Percentiles rank a stretch among this genome's conserved stretches.
Conservation (phyloP, 129 eudicot genomes). For the Lonicera japonica region DNA sequence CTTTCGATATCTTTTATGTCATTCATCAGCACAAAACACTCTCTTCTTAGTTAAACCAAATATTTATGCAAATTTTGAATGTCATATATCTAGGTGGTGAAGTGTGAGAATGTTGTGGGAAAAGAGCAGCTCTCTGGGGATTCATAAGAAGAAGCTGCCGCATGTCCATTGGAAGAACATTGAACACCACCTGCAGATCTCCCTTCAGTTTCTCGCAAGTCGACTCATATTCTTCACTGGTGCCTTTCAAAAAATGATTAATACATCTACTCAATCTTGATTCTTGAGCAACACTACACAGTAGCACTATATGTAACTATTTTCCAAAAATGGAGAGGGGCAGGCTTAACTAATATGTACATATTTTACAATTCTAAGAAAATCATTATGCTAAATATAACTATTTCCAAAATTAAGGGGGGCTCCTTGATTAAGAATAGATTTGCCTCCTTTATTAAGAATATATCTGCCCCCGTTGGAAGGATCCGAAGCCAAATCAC, state of each 20-base stretch:
- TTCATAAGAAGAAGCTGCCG: conserved; percentile 84
- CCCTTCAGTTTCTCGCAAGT: conserved; percentile 61
- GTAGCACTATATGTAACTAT: no score
- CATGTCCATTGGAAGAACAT: conserved; percentile 81
- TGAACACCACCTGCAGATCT: conserved; percentile 66
- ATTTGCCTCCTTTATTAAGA: no score
- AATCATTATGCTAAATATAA: no score
- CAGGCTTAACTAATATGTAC: no score
- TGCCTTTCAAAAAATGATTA: conserved; percentile 18
- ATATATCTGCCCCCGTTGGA: no score
- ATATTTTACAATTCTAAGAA: no score
- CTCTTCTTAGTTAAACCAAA: not conserved
- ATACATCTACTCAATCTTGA: no score
- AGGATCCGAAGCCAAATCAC: no score
- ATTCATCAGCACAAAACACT: not conserved
- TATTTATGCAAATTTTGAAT: not conserved
- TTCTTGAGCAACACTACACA: no score
- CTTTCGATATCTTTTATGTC: not conserved
- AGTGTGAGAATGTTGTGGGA: conserved; percentile 27
- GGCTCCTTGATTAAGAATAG: no score
- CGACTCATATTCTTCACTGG: conserved; percentile 30
- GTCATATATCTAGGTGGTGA: conserved; percentile 41
- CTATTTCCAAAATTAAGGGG: no score
- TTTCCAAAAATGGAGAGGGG: no score
- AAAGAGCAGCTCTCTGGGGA: conserved; percentile 59